Evolutionary conservation across 352 stramenopile genomes (phyloP).

Genomic region (Poterioochromonas sp.): DNA sequence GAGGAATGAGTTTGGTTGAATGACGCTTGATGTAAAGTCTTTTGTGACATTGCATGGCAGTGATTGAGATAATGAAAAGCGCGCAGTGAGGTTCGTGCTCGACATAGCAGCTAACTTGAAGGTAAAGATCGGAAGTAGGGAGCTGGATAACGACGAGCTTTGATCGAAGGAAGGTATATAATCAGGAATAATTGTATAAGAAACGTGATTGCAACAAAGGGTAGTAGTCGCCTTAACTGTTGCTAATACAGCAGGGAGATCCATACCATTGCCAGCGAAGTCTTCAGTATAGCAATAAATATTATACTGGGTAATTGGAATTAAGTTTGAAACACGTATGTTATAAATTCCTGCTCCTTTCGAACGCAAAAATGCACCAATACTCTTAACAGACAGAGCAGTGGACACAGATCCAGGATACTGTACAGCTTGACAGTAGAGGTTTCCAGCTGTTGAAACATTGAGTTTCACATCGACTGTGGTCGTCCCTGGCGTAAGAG

Average conservation of each 20-base stretch:
- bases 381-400: not conserved
- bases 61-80: too few relatives aligned
- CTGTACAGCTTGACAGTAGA: constrained; percentile 1
- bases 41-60: too few relatives aligned
- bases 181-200: not conserved
- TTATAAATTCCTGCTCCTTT: not conserved
- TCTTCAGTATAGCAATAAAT: constrained; percentile 35
- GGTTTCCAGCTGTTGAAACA: not conserved
- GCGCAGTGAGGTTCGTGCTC: too few relatives aligned
- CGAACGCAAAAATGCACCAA: not conserved
- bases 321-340: not conserved
- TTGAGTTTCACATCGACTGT: constrained; percentile 12
- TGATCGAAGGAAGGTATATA: not conserved
- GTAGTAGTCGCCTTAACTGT: not conserved
- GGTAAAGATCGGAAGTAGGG: not conserved
- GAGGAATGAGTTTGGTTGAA: too few relatives aligned
- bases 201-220: not conserved
- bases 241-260: not conserved
- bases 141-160: not conserved
- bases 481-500: not conserved
- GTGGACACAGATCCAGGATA: not conserved
- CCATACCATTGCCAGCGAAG: constrained; percentile 8
- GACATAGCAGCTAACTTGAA: not conserved
- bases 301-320: constrained; percentile 8
- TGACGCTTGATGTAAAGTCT: too few relatives aligned